These are phyloP conservation scores for Gomphus bonarii DNA, from an alignment of 1,284 basidiomycete genomes.

Conservation along the genomic window DNA sequence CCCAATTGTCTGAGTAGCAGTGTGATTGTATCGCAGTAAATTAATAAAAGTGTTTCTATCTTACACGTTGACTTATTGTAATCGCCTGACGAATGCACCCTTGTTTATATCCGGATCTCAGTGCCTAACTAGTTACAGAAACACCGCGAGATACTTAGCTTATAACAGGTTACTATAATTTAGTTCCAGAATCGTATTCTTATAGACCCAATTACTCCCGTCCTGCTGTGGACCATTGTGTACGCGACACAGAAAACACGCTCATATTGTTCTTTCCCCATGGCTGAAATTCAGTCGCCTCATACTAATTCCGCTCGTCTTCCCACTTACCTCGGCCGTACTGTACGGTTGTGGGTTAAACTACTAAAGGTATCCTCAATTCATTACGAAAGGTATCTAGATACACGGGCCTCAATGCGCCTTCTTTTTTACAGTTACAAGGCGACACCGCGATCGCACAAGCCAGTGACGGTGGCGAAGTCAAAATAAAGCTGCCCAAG, in stretches of 20 bases:
- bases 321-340: slow-evolving; percentile 41
- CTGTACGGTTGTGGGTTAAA: slow-evolving; percentile 67
- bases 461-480: slow-evolving; percentile 63
- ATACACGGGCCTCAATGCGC: slow-evolving; percentile 4
- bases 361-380: slow-evolving; percentile 43
- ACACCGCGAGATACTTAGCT: no score
- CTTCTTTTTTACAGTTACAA: slow-evolving; percentile 30
- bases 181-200: no score
- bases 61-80: not conserved
- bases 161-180: no score
- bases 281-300: slow-evolving; percentile 38
- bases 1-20: slow-evolving; percentile 10
- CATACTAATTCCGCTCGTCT: slow-evolving; percentile 61
- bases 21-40: no score
- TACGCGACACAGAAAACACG: not conserved
- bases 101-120: not conserved
- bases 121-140: not conserved
- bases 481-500: slow-evolving; percentile 41
- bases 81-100: no score
- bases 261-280: slow-evolving; percentile 11
- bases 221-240: slow-evolving; percentile 1
- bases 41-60: no score
- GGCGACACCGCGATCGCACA: slow-evolving; percentile 52
- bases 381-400: not conserved
- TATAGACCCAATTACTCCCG: no score